These are phyloP conservation scores for Chromosphaera perkinsii DNA, from an alignment of 208 protist genomes.

Conservation along the genomic window DNA sequence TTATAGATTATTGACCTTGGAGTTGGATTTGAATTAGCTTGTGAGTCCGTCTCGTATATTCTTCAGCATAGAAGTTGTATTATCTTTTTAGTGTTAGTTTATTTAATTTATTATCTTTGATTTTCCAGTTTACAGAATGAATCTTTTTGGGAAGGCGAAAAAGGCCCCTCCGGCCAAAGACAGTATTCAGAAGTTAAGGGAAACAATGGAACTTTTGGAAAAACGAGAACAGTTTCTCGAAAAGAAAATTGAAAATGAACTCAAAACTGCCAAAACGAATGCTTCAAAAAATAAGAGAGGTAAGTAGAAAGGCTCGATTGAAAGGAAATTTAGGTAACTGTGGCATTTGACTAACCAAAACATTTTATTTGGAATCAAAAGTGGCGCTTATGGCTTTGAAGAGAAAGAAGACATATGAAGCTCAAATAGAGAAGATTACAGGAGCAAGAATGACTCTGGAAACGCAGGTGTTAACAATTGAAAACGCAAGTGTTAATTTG, in stretches of 20 bases:
- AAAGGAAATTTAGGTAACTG: too few species aligned
- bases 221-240: slow-evolving; percentile 72
- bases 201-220: slow-evolving; percentile 68
- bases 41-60: too few species aligned
- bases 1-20: too few species aligned
- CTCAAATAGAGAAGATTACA: slow-evolving; percentile 64
- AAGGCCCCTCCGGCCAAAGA: slow-evolving; percentile 38
- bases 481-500: slow-evolving; percentile 74
- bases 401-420: slow-evolving; percentile 78
- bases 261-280: slow-evolving; percentile 68
- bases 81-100: too few species aligned
- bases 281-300: slow-evolving; percentile 73
- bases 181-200: slow-evolving; percentile 58
- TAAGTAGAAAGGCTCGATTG: not conserved
- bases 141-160: slow-evolving; percentile 38
- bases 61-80: too few species aligned
- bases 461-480: slow-evolving; percentile 67
- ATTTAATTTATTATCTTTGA: too few species aligned
- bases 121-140: too few species aligned
- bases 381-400: slow-evolving; percentile 75
- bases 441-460: slow-evolving; percentile 72
- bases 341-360: too few species aligned
- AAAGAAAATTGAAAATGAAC: slow-evolving; percentile 74
- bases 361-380: too few species aligned
- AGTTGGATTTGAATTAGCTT: too few species aligned